Evolutionary conservation across 2,329 filamentous ascomycete species (phyloP), one percentile per base, ranked within the genome.

Genomic region (Talaromyces islandicus): DNA sequence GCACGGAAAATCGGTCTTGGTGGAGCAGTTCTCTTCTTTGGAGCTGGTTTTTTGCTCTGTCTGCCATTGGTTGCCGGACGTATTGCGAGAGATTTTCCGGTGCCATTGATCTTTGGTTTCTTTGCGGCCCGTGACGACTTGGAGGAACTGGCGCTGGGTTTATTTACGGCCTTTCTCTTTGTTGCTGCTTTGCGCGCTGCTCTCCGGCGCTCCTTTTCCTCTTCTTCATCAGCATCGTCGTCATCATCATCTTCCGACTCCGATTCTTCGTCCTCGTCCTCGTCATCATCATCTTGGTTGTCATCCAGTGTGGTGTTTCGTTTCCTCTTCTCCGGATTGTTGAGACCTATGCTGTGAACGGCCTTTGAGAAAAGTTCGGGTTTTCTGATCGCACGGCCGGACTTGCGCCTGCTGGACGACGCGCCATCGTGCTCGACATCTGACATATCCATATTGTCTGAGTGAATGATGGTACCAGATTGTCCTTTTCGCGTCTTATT

Each of bases 31-130:
- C 60, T 54, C 48, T 82, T 85, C 66, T 78, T 79, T 27, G 56
- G 41, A n/a, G 59, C 55, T 2, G 41, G 29, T 52, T 61, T 61
- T 25, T 61, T 61, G 11, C 24, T 52, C 21, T 74, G 70, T 61
- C 80, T 80, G 50, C 60, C 60, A 53, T 59, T 62, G 38, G 60
- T 79, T 54, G 79, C 78, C 7, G 81, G 80, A 25, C 85, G 78
- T 54, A 86, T 80, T 12, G 85, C 83, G 55, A 88, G 73, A 62
- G 77, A 80, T 51, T 71, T 76, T 51, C 71, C 70, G 32, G 73
- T 63, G 19, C 73, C 78, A 61, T 80, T 78, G 56, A 81, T 82
- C 71, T 82, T 86, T 43, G 81, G 74, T 70, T 85, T 83, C 72
- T 84, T 85, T 27, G 78, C 70, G 19, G 78, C 76, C 29, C 68